These are phyloP conservation scores for Pilasporangium apinafurcum DNA, from an alignment of 352 stramenopile genomes.

Conservation along the genomic window DNA sequence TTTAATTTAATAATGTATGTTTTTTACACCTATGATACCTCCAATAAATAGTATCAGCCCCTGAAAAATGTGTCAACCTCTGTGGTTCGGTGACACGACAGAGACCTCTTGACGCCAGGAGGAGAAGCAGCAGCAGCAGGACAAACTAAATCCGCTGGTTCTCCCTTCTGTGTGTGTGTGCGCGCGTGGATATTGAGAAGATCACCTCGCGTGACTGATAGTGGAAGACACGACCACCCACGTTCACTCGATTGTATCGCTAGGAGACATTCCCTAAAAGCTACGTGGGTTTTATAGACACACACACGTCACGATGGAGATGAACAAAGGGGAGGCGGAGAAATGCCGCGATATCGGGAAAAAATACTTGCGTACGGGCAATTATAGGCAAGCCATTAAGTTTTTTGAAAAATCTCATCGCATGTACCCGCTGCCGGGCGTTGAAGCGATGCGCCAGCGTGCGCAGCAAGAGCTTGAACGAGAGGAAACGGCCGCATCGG, in stretches of 20 bases:
- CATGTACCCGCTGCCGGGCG: slow-evolving; percentile 83
- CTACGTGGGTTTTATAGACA: no score
- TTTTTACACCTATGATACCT: no score
- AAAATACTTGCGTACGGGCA: slow-evolving; percentile 77
- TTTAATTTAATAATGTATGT: no score
- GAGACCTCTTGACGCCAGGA: no score
- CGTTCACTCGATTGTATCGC: no score
- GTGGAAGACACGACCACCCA: neutral
- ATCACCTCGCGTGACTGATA: neutral
- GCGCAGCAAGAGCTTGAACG: slow-evolving; percentile 48
- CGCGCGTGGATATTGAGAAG: no score
- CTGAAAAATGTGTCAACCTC: no score
- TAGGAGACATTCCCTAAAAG: no score
- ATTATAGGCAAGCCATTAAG: slow-evolving; percentile 86
- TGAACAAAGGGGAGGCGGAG: slow-evolving; percentile 91
- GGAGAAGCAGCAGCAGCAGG: no score
- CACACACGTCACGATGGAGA: slow-evolving; percentile 74
- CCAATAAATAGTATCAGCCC: neutral
- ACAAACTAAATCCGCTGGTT: no score
- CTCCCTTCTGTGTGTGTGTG: no score
- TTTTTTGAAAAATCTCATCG: slow-evolving; percentile 91
- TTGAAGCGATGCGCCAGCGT: slow-evolving; percentile 73
- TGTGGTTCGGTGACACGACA: no score
- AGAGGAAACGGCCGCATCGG: slow-evolving; percentile 23
- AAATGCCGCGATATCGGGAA: slow-evolving; percentile 90